These are phyloP conservation scores for Trichomonascaceae sp. DNA, from an alignment of 1,139 yeast genomes.

Conservation along the genomic window DNA sequence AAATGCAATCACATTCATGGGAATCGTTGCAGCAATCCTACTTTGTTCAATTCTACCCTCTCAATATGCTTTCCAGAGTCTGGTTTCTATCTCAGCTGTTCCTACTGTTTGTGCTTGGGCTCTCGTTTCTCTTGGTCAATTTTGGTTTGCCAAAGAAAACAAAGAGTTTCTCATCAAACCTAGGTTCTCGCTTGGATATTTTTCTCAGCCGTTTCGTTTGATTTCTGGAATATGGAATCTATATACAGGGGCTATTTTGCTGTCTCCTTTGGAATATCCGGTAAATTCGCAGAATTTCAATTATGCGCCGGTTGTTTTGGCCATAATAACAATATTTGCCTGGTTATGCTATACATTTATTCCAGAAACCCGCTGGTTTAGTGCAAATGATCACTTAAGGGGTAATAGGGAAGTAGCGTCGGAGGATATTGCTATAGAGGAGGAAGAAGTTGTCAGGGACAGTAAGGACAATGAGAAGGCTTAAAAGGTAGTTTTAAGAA, in stretches of 20 bases:
- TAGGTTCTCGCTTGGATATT: conserved; percentile 21
- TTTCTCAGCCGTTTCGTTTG: conserved; percentile 22
- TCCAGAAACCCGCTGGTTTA: conserved; percentile 24
- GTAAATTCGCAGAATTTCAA: conserved; percentile 60
- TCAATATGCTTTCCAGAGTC: conserved; percentile 24
- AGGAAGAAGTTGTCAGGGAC: too few species aligned
- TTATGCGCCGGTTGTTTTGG: conserved; percentile 63
- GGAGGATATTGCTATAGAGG: background rate
- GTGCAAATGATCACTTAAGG: background rate
- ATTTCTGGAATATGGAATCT: conserved; percentile 53
- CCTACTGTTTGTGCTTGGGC: conserved; percentile 27
- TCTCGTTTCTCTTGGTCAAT: conserved; percentile 24
- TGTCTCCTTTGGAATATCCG: conserved; percentile 64
- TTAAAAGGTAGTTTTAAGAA: background rate
- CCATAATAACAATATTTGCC: conserved; percentile 48
- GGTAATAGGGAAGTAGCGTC: background rate
- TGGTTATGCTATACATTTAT: conserved; percentile 46
- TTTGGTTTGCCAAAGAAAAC: conserved; percentile 20
- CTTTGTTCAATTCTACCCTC: conserved; percentile 25
- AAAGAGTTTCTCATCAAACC: conserved; percentile 15
- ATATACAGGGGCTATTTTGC: conserved; percentile 57
- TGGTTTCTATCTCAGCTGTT: conserved; percentile 26
- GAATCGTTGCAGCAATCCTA: conserved; percentile 22
- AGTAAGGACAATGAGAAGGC: background rate
- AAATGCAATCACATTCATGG: conserved; percentile 24